Evolutionary conservation across 164 flowering plant species (phyloP).

Genomic region (Sedum album): DNA sequence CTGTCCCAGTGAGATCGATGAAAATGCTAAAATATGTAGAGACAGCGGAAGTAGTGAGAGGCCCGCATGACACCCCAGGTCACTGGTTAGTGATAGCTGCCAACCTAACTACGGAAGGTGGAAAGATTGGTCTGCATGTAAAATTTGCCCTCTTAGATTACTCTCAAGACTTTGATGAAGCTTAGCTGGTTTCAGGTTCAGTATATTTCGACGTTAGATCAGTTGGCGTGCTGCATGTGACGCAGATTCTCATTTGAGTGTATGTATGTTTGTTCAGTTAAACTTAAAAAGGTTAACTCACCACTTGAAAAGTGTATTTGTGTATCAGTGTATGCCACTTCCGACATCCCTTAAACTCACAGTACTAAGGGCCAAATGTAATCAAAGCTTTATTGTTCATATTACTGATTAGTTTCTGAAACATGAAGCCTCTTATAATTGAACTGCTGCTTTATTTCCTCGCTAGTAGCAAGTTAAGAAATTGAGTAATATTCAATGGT

Average conservation of each 20-base stretch:
- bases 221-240: background rate
- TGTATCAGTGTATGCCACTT: background rate
- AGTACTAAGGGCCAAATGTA: too few species aligned
- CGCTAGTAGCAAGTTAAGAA: too few species aligned
- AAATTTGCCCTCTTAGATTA: constrained; percentile 69
- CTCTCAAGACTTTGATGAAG: constrained; percentile 10
- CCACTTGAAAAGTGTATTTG: background rate
- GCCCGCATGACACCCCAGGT: constrained; percentile 70
- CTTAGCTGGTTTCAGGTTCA: background rate
- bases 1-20: constrained; percentile 35
- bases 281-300: background rate
- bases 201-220: background rate
- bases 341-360: too few species aligned
- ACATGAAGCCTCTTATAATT: too few species aligned
- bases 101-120: constrained; percentile 49
- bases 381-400: too few species aligned
- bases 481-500: too few species aligned
- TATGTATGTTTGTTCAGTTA: background rate
- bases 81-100: constrained; percentile 85
- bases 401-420: too few species aligned
- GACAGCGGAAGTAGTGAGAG: constrained; percentile 51
- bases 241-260: background rate
- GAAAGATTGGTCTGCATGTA: constrained; percentile 67
- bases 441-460: too few species aligned
- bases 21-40: constrained; percentile 63